Conservation (phyloP, 1,139 yeast genomes). For the Sugiyamaella novakii region DNA sequence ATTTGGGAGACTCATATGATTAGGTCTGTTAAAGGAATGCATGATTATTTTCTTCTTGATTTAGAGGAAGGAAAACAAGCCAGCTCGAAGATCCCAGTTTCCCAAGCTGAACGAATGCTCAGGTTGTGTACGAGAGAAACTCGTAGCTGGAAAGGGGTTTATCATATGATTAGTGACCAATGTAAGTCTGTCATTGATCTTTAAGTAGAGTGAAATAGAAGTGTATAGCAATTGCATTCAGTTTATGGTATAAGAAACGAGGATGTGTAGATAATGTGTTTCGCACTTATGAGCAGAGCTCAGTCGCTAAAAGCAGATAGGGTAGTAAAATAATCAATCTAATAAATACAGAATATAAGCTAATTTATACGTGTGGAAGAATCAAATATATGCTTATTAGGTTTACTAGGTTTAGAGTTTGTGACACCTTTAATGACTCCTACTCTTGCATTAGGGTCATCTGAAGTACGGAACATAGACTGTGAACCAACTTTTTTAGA, state of each 20-base stretch:
- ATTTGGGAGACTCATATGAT: slow-evolving; percentile 4
- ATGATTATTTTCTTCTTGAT: slow-evolving; percentile 11
- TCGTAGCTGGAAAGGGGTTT: slow-evolving; percentile 5
- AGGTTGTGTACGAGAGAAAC: slow-evolving; percentile 11
- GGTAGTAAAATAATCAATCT: no score
- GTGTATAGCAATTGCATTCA: no score
- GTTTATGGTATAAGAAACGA: no score
- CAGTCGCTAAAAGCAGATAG: no score
- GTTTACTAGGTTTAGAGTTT: slow-evolving; percentile 1
- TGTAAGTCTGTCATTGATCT: slow-evolving; percentile 2
- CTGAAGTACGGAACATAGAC: slow-evolving; percentile 38
- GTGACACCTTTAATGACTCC: slow-evolving; percentile 33
- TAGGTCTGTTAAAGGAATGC: slow-evolving; percentile 3
- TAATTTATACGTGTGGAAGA: slow-evolving; percentile 17
- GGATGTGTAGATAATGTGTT: no score
- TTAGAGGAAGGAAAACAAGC: slow-evolving; percentile 8
- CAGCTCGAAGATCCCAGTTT: neutral
- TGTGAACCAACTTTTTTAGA: slow-evolving; percentile 29
- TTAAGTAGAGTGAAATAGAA: no score
- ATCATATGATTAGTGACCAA: slow-evolving; percentile 3
- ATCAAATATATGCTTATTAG: slow-evolving; percentile 22
- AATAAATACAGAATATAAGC: no score
- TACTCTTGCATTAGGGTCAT: slow-evolving; percentile 34
- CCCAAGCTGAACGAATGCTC: slow-evolving; percentile 10
- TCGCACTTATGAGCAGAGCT: no score